A percentile compares a stretch with the other conserved stretches of the same genome.
Conservation (phyloP, 345 rosid species). For the Citrus mangshanensis region DNA sequence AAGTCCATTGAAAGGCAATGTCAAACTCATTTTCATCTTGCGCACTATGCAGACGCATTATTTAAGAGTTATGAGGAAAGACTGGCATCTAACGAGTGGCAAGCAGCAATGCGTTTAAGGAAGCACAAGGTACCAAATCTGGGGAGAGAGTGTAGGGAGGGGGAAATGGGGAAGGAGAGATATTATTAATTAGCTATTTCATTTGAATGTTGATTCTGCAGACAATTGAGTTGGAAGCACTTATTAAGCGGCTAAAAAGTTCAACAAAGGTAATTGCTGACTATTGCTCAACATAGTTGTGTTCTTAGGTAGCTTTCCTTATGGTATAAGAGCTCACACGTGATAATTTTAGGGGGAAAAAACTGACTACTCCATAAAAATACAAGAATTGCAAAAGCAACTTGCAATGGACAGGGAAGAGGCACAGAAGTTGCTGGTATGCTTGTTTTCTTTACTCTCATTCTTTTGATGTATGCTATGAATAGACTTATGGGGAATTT, state of each 20-base stretch:
- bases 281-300: background rate
- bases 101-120: constrained; percentile 89
- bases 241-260: constrained; percentile 50
- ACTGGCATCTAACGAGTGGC: constrained; percentile 90
- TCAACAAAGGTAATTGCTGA: constrained; percentile 58
- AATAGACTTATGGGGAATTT: background rate
- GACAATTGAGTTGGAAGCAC: constrained; percentile 78
- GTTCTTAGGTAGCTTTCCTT: background rate
- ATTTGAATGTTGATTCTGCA: constrained; percentile 31
- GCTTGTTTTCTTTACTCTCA: constrained; percentile 2
- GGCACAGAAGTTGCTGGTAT: constrained; percentile 79
- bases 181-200: background rate
- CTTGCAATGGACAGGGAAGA: constrained; percentile 86
- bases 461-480: background rate
- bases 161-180: background rate
- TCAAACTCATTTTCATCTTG: constrained; percentile 85
- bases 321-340: background rate
- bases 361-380: constrained; percentile 71
- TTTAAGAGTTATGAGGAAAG: constrained; percentile 90
- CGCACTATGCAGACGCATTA: constrained; percentile 92
- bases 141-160: background rate
- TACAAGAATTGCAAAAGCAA: constrained; percentile 84
- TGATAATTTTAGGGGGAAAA: constrained; percentile 57
- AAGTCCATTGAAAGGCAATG: constrained; percentile 69
- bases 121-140: constrained; percentile 68